A percentile compares a stretch with the other conserved stretches of the same genome.
phyloP scores from a whole-genome alignment of 805 yeast species.

The Saturnispora diversa region DNA sequence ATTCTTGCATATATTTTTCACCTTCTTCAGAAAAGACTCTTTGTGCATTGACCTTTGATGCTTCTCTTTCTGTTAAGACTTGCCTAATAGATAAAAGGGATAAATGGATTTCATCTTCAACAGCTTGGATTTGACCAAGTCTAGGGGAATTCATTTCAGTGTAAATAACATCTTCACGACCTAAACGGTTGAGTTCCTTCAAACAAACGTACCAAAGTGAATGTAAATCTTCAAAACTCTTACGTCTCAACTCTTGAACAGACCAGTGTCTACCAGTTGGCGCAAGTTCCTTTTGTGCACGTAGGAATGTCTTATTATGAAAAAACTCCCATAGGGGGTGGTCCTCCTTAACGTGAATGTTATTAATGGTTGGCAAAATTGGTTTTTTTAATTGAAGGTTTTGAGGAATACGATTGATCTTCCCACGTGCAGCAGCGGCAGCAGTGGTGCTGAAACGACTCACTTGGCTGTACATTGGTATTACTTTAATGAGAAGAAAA shows the following conservation, averaged over 20 bases:
- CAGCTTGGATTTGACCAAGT: conserved; percentile 16
- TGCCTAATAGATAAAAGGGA: conserved; percentile 79
- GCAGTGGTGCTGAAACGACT: conserved; percentile 31
- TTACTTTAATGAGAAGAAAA: not conserved
- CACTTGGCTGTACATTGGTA: conserved; percentile 1
- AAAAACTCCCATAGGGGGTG: conserved; percentile 97
- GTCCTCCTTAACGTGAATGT: conserved; percentile 64
- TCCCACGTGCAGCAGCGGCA: conserved; percentile 28
- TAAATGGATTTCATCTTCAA: conserved; percentile 39
- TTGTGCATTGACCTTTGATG: conserved; percentile 55
- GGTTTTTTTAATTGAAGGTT: conserved; percentile 63
- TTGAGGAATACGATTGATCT: conserved; percentile 35
- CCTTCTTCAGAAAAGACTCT: conserved; percentile 38
- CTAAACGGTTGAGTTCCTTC: conserved; percentile 71
- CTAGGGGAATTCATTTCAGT: conserved; percentile 30
- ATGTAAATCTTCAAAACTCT: conserved; percentile 87
- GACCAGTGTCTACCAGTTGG: conserved; percentile 72
- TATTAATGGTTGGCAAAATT: conserved; percentile 71
- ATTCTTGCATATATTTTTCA: conserved; percentile 44
- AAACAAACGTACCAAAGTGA: conserved; percentile 82
- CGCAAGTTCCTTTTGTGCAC: conserved; percentile 48
- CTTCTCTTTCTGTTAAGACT: conserved; percentile 79
- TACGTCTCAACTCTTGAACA: conserved; percentile 79
- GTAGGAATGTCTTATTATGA: conserved; percentile 49
- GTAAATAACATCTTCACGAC: conserved; percentile 63